These are phyloP conservation scores for Xerocomus spinulosus DNA, from an alignment of 768 basidiomycete genomes.

Conservation along the genomic window DNA sequence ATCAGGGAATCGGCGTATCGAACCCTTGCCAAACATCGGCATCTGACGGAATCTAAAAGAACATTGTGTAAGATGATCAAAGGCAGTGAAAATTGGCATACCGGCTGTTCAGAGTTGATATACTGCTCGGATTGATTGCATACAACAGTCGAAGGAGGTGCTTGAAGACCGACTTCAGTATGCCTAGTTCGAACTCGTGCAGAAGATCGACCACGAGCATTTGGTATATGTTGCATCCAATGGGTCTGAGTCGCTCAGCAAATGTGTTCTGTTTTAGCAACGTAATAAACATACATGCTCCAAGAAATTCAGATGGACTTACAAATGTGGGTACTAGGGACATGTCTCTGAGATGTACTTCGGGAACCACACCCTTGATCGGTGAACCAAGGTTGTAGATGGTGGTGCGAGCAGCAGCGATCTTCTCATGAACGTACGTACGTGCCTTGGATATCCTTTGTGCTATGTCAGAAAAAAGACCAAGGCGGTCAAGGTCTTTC, in stretches of 20 bases:
- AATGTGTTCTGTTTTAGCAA: constrained; percentile 32
- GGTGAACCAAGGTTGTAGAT: constrained; percentile 12
- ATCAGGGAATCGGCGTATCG: constrained; percentile 33
- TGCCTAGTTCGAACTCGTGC: constrained; percentile 40
- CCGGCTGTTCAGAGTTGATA: constrained; percentile 26
- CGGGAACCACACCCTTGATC: constrained; percentile 9
- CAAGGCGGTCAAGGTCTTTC: constrained; percentile 10
- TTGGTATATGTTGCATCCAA: constrained; percentile 22
- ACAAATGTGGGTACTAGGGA: constrained; percentile 14
- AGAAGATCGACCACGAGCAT: constrained; percentile 35
- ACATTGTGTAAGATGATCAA: too few relatives aligned
- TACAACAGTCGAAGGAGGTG: constrained; percentile 36
- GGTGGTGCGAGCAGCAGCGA: background rate
- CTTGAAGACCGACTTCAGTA: constrained; percentile 34
- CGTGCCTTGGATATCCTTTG: background rate
- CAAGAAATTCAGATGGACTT: background rate
- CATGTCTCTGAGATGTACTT: constrained; percentile 5
- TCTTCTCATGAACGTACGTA: background rate
- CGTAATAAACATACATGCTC: background rate
- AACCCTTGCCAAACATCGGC: constrained; percentile 22
- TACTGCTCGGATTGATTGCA: background rate
- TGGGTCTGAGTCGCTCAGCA: constrained; percentile 12
- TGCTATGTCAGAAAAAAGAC: constrained; percentile 7
- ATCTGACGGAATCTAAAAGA: constrained; percentile 13
- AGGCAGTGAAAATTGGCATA: constrained; percentile 1